These are phyloP conservation scores for Didymella glomerata DNA, from an alignment of 2,329 filamentous ascomycete genomes.

Conservation along the genomic window DNA sequence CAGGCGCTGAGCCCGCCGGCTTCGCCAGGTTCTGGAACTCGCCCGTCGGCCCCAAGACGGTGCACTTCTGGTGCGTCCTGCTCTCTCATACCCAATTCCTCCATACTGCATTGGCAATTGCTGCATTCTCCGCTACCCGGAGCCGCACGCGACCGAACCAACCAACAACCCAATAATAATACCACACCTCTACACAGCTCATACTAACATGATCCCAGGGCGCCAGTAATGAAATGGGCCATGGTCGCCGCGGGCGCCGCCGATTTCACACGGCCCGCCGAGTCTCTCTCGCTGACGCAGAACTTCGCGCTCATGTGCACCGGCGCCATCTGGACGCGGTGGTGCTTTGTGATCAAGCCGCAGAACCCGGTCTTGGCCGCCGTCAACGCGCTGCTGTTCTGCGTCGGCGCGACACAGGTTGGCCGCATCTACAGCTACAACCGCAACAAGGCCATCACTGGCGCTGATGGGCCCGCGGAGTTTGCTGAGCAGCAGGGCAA, in stretches of 20 bases:
- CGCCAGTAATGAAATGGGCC: slow-evolving; percentile 94
- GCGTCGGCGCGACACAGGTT: slow-evolving; percentile 85
- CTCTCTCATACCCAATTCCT: neutral
- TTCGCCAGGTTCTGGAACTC: slow-evolving; percentile 74
- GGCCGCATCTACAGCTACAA: slow-evolving; percentile 76
- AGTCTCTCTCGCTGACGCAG: slow-evolving; percentile 91
- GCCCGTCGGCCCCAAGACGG: slow-evolving; percentile 71
- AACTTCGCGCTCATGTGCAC: slow-evolving; percentile 90
- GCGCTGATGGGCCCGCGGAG: slow-evolving; percentile 32
- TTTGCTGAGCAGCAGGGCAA: slow-evolving; percentile 51
- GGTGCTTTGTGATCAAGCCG: slow-evolving; percentile 97
- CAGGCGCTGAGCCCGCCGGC: slow-evolving; percentile 57
- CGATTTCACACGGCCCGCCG: slow-evolving; percentile 89
- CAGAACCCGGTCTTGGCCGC: slow-evolving; percentile 91
- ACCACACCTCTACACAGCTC: neutral
- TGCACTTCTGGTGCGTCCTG: slow-evolving; percentile 87
- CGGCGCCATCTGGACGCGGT: slow-evolving; percentile 96
- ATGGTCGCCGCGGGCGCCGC: slow-evolving; percentile 91
- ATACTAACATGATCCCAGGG: slow-evolving; percentile 62
- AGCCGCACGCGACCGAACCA: neutral
- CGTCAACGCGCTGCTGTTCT: slow-evolving; percentile 97
- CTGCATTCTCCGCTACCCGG: slow-evolving; percentile 2
- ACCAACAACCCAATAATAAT: neutral
- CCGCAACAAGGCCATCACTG: slow-evolving; percentile 57
- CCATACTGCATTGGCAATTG: neutral